A percentile compares a stretch with the other conserved stretches of the same genome.
Evolutionary conservation across 2,329 filamentous ascomycete genomes (phyloP).

Genomic region (Aphanoascus verrucosus): DNA sequence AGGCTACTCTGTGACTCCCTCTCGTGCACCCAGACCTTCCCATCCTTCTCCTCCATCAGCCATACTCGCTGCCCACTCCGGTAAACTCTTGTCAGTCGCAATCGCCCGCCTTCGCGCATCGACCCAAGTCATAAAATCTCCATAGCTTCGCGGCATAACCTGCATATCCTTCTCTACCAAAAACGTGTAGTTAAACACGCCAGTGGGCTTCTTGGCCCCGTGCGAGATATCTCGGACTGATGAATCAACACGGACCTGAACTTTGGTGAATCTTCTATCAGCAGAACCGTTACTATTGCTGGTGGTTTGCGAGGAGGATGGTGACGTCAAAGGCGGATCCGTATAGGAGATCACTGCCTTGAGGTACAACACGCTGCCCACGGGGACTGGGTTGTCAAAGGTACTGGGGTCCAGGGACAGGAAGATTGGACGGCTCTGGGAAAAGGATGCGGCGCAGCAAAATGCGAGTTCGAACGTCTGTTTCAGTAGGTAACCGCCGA

Average conservation of each 20-base stretch:
- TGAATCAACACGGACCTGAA: constrained; percentile 61
- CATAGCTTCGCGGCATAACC: constrained; percentile 54
- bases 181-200: constrained; percentile 68
- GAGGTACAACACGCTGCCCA: constrained; percentile 64
- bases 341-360: constrained; percentile 62
- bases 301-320: constrained; percentile 13
- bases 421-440: constrained; percentile 59
- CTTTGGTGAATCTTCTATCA: constrained; percentile 45
- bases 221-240: constrained; percentile 64
- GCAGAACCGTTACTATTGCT: constrained; percentile 24
- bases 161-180: constrained; percentile 53
- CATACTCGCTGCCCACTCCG: constrained; percentile 6
- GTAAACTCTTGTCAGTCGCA: constrained; percentile 39
- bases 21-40: constrained; percentile 4
- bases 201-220: constrained; percentile 55
- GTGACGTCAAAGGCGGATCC: constrained; percentile 39
- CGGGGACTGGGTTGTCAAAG: constrained; percentile 64
- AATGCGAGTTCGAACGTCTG: constrained; percentile 68
- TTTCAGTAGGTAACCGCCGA: constrained; percentile 63
- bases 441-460: constrained; percentile 61
- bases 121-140: constrained; percentile 55
- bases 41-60: constrained; percentile 2
- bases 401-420: constrained; percentile 62
- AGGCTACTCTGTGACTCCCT: constrained; percentile 5
- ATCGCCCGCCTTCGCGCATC: constrained; percentile 49